Evolutionary conservation across 805 yeast species (phyloP).

Genomic region (Candida vartiovaarae): DNA sequence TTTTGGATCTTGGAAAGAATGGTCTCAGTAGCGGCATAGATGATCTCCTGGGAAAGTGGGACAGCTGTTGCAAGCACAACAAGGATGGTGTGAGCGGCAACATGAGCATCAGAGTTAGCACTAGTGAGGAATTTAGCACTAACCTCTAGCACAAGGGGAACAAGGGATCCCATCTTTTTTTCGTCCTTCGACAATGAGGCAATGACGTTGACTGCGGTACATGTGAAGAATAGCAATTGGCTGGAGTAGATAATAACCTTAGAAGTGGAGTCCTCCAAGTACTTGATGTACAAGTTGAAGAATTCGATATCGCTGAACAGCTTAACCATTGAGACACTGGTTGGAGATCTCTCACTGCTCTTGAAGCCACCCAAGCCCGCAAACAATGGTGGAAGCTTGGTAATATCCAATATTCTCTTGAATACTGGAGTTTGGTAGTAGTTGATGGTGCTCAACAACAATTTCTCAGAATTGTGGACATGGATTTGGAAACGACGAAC

Average conservation of each 20-base stretch:
- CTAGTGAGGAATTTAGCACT: conserved; percentile 49
- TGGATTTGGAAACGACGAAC: conserved; percentile 86
- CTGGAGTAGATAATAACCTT: conserved; percentile 55
- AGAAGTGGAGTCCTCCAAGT: conserved; percentile 35
- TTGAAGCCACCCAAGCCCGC: conserved; percentile 65
- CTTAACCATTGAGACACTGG: conserved; percentile 60
- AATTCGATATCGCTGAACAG: conserved; percentile 67
- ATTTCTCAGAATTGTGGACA: conserved; percentile 65
- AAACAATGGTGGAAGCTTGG: conserved; percentile 75
- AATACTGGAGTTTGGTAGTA: conserved; percentile 71
- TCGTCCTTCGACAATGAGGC: conserved; percentile 41
- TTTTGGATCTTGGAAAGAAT: conserved; percentile 40
- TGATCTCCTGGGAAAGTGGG: conserved; percentile 50
- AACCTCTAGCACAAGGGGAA: conserved; percentile 53
- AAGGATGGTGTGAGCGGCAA: conserved; percentile 77
- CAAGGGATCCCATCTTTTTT: conserved; percentile 38
- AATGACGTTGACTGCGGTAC: conserved; percentile 62
- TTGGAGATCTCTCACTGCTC: conserved; percentile 54
- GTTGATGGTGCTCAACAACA: conserved; percentile 73
- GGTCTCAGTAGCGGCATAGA: conserved; percentile 55
- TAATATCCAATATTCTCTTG: conserved; percentile 64
- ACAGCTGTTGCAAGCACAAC: conserved; percentile 72
- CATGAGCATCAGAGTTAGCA: conserved; percentile 52
- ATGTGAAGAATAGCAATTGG: conserved; percentile 73
- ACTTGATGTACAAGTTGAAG: conserved; percentile 57